These are phyloP conservation scores for Aspergillus nidulans DNA, from an alignment of 495 filamentous ascomycete genomes.

Conservation along the genomic window DNA sequence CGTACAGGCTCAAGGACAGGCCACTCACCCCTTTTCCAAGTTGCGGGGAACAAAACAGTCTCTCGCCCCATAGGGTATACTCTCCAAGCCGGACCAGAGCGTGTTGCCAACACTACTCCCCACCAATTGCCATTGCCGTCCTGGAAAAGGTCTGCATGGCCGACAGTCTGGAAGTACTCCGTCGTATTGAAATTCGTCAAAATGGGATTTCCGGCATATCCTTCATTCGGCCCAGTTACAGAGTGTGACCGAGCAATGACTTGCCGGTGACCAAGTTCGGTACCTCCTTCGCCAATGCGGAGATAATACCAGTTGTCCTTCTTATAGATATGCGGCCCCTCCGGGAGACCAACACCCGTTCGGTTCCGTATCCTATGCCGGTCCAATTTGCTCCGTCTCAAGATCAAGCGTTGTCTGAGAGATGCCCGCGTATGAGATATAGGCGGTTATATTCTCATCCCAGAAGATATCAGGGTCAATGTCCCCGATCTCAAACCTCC, in stretches of 20 bases:
- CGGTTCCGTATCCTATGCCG: conserved; percentile 49
- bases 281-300: conserved; percentile 59
- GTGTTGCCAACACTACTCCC: conserved; percentile 44
- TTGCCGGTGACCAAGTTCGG: conserved; percentile 51
- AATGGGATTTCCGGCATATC: conserved; percentile 25
- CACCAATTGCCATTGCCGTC: conserved; percentile 49
- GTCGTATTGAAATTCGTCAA: conserved; percentile 16
- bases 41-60: conserved; percentile 50
- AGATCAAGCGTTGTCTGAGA: conserved; percentile 17
- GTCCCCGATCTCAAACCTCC: conserved; percentile 8
- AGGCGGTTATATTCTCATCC: conserved; percentile 18
- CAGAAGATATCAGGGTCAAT: conserved; percentile 27
- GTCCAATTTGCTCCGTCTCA: conserved; percentile 9
- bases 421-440: conserved; percentile 13
- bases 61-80: conserved; percentile 58
- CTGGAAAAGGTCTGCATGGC: conserved; percentile 30
- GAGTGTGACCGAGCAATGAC: conserved; percentile 50
- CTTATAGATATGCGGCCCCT: conserved; percentile 59
- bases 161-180: conserved; percentile 23
- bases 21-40: conserved; percentile 36
- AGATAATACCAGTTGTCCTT: conserved; percentile 55
- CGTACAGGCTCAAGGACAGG: conserved; percentile 25
- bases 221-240: conserved; percentile 50
- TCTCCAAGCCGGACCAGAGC: conserved; percentile 27
- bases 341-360: conserved; percentile 50